These are phyloP conservation scores for Herpetomonas muscarum DNA, from an alignment of 208 protist species.

Conservation along the genomic window DNA sequence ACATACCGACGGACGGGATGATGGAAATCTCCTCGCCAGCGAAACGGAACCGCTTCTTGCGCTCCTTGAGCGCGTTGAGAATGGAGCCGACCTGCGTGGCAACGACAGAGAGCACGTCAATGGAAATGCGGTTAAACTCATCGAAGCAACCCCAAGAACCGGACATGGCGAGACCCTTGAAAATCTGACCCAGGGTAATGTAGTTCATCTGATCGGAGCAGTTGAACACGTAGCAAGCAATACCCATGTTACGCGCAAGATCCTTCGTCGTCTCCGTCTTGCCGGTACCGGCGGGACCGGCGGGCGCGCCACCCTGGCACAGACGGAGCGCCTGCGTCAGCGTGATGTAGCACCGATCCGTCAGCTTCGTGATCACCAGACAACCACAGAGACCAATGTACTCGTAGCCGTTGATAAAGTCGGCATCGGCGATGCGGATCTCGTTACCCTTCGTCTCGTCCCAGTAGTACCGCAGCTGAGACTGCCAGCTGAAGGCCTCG, in stretches of 20 bases:
- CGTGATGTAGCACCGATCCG: conserved; percentile 99
- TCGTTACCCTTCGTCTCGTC: conserved; percentile 92
- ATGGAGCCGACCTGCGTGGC: conserved; percentile 98
- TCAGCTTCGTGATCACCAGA: conserved; percentile 98
- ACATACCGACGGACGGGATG: conserved; percentile 89
- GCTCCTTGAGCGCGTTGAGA: conserved; percentile 95
- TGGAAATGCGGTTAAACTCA: conserved; percentile 97
- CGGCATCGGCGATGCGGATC: conserved; percentile 96
- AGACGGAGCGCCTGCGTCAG: conserved; percentile 92
- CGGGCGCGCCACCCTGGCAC: conserved; percentile 90
- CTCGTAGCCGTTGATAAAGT: conserved; percentile 97
- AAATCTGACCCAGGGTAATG: conserved; percentile 96
- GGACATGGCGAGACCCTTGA: conserved; percentile 95
- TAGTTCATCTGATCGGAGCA: conserved; percentile 99
- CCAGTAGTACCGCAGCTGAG: conserved; percentile 97
- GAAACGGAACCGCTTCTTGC: conserved; percentile 95
- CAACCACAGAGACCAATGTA: conserved; percentile 98
- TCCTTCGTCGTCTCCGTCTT: conserved; percentile 97
- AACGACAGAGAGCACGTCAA: conserved; percentile 98
- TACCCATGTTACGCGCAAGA: conserved; percentile 92
- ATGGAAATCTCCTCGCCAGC: conserved; percentile 95
- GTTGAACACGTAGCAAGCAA: conserved; percentile 95
- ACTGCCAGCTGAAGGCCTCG: conserved; percentile 97
- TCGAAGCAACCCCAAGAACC: conserved; percentile 97
- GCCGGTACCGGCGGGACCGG: conserved; percentile 91